Percentiles rank a stretch among this genome's conserved stretches.
These are phyloP conservation scores for Fragosphaeria purpurea DNA, from an alignment of 2,329 filamentous ascomycete genomes.

Conservation along the genomic window DNA sequence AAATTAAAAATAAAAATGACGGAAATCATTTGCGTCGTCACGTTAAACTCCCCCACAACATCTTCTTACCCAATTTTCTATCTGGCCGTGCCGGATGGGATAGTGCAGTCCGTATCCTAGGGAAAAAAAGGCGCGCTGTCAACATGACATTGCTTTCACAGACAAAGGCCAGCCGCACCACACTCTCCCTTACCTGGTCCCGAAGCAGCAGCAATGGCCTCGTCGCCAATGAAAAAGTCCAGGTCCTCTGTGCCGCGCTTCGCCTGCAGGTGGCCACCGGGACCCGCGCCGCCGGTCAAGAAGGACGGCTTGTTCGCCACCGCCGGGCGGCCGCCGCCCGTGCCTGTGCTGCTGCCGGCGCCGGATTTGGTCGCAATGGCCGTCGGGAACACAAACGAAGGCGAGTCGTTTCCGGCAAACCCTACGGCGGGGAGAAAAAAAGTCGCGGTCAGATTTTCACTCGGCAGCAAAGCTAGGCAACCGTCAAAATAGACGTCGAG, in stretches of 20 bases:
- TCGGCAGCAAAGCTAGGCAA: not conserved
- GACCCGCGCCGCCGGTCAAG: conserved; percentile 79
- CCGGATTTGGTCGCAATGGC: conserved; percentile 92
- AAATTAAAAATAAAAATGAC: no score
- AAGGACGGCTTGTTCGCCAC: conserved; percentile 94
- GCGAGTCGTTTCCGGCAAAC: conserved; percentile 98
- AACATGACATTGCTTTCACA: no score
- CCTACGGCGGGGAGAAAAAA: conserved; percentile 38
- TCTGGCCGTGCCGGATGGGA: conserved; percentile 93
- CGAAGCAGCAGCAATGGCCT: conserved; percentile 72
- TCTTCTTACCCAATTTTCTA: conserved; percentile 88
- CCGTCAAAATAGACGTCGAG: conserved; percentile 1
- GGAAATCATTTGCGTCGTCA: no score
- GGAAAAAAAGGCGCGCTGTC: no score
- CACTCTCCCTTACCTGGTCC: conserved; percentile 54
- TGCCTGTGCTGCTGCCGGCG: conserved; percentile 58
- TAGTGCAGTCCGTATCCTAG: conserved; percentile 78
- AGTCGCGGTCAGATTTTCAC: no score
- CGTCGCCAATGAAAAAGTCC: conserved; percentile 98
- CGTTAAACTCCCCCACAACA: no score
- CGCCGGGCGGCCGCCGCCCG: conserved; percentile 78
- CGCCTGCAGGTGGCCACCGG: conserved; percentile 68
- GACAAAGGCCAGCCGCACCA: no score
- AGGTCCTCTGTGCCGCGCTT: conserved; percentile 97
- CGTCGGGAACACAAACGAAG: conserved; percentile 97